Conservation (phyloP, 129 eudicot genomes). For the Ambrosia artemisiifolia region DNA sequence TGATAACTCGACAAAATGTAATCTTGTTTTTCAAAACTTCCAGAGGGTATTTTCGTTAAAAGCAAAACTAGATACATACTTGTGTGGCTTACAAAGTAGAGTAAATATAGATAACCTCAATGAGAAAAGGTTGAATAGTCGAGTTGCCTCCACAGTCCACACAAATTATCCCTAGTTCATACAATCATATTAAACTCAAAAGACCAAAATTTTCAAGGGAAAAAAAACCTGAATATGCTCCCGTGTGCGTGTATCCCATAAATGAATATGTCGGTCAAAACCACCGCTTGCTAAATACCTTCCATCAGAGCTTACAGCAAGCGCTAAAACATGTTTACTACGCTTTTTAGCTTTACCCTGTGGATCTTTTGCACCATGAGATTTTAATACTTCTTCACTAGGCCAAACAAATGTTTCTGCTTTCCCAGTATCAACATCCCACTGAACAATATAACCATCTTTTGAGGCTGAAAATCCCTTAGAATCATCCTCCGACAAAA, state of each 20-base stretch:
- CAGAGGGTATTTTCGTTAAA: neutral
- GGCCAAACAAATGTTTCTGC: slow-evolving; percentile 73
- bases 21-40: neutral
- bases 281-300: slow-evolving; percentile 96
- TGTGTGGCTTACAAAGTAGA: neutral
- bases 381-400: slow-evolving; percentile 61
- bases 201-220: neutral
- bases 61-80: neutral
- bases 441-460: slow-evolving; percentile 71
- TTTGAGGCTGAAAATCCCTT: slow-evolving; percentile 92
- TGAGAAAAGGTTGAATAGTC: neutral
- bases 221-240: slow-evolving; percentile 68
- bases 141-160: neutral
- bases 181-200: neutral
- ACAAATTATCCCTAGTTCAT: neutral
- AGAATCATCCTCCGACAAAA: slow-evolving; percentile 71
- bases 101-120: neutral
- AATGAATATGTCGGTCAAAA: slow-evolving; percentile 88
- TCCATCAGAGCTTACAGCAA: slow-evolving; percentile 90
- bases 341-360: slow-evolving; percentile 81
- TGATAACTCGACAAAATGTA: neutral
- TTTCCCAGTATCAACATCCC: slow-evolving; percentile 85
- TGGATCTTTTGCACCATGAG: slow-evolving; percentile 78
- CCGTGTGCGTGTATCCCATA: slow-evolving; percentile 90
- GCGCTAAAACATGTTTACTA: slow-evolving; percentile 69